Evolutionary conservation across 2,329 filamentous ascomycete genomes (phyloP).

Genomic region (Fusarium fujikuroi): DNA sequence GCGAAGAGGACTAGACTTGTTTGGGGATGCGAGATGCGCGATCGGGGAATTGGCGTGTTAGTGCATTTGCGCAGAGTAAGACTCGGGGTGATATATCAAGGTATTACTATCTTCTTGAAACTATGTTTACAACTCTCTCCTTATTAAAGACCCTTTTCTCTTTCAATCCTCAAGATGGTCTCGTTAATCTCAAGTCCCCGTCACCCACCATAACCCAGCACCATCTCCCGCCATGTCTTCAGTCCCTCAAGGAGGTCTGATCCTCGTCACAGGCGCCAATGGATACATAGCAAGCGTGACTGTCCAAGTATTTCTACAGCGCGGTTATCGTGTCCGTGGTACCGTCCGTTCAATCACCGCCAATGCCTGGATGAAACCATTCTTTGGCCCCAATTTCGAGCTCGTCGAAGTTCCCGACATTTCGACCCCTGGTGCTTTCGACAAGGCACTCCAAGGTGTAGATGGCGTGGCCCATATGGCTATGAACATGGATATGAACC

Average conservation of each 20-base stretch:
- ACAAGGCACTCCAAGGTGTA: background rate
- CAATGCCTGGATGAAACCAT: background rate
- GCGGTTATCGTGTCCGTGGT: background rate
- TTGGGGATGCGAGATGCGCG: background rate
- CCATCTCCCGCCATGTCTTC: background rate
- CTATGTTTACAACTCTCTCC: background rate
- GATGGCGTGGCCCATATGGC: background rate
- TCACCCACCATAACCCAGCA: background rate
- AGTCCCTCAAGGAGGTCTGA: background rate
- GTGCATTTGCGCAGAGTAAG: background rate
- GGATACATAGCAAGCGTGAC: background rate
- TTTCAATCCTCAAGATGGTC: background rate
- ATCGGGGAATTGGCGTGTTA: background rate
- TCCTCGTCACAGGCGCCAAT: background rate
- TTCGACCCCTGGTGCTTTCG: background rate
- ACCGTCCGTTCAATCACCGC: background rate
- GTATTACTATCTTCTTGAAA: background rate
- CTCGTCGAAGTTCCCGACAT: background rate
- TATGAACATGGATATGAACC: background rate
- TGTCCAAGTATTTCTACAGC: background rate
- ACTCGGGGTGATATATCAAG: background rate
- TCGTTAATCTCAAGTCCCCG: accelerated
- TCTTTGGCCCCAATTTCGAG: background rate
- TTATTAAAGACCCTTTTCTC: background rate
- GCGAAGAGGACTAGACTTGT: background rate